Base-by-base conservation (phyloP, 305 asterid species). In the Fraxinus floribunda region DNA sequence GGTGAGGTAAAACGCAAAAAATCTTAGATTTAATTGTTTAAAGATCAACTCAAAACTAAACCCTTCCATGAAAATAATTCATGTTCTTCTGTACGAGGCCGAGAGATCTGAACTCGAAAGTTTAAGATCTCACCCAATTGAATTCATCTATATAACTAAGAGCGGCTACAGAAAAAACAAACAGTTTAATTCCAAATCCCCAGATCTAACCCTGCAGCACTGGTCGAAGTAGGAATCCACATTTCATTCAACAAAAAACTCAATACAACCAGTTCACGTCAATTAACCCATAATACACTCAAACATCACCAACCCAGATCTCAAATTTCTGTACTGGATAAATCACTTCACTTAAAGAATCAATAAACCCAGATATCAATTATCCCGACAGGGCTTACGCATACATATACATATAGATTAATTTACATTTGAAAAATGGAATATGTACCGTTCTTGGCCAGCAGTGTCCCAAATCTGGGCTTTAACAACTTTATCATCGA, bases 381-480 rank as follows among this genome's bases (percentile, higher is more conserved):
- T 13, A 16, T 1, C 32, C 3, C 34, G 2, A 5, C 60, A 46
- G 60, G 60, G 20, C 60, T 13, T 46, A 46, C 68, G 46, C 32
- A 44, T 76, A 26, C 16, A 10, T 3, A 26, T 22, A 34, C 29
- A 29, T 8, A 49, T 10, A 52, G 22, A 26, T 3, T 2, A 5
- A 76, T 13, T 0, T 76, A 0, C n/a, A 46, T n/a, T 76, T 76
- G 38, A 77, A 11, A 0, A 46, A 32, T 4, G 52, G 60, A 76
- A 46, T 41, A 26, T 75, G 18, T 86, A 91, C 94, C 94, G 86
- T 87, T 91, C 94, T 82, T 91, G 94, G 55, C 94, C 94, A 49
- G 93, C 94, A 64, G 94, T 91, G 79, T 91, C 94, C 94, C 94
- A 90, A 88, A 91, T 91, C 92, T 91, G 94, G 46, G 94, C 94